These are phyloP conservation scores for Albizia julibrissin DNA, from an alignment of 306 rosid genomes.

Conservation along the genomic window DNA sequence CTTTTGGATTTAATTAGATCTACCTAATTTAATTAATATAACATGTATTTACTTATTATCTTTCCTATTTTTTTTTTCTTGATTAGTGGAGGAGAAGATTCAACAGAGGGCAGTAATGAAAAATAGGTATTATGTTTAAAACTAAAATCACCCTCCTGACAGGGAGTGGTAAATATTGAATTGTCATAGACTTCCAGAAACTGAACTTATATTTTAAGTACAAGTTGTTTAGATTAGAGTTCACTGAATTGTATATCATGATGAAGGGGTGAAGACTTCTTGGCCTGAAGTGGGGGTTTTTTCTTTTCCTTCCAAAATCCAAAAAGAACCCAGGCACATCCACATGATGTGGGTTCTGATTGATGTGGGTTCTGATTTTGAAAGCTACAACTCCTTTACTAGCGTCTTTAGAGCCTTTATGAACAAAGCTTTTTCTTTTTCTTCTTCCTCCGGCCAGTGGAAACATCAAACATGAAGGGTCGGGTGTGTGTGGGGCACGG, in stretches of 20 bases:
- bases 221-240: background rate
- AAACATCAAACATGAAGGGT: slow-evolving; percentile 2
- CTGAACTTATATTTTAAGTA: background rate
- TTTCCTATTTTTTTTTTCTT: too few relatives aligned
- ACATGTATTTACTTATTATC: too few relatives aligned
- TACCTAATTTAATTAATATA: too few relatives aligned
- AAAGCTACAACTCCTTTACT: background rate
- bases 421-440: background rate
- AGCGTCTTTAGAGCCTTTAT: background rate
- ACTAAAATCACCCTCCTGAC: fast-evolving
- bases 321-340: background rate
- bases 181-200: background rate
- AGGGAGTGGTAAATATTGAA: too few relatives aligned
- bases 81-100: too few relatives aligned
- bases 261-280: background rate
- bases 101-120: too few relatives aligned
- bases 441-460: slow-evolving; percentile 32
- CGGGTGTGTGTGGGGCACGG: slow-evolving; percentile 27
- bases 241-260: background rate
- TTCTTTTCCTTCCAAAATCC: background rate
- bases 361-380: background rate
- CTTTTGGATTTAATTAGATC: too few relatives aligned
- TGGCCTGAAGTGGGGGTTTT: background rate
- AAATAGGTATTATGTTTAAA: too few relatives aligned
- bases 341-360: slow-evolving; percentile 1